Evolutionary conservation across 805 yeast genomes (phyloP).

Genomic region (Sugiyamaella chiloensis): DNA sequence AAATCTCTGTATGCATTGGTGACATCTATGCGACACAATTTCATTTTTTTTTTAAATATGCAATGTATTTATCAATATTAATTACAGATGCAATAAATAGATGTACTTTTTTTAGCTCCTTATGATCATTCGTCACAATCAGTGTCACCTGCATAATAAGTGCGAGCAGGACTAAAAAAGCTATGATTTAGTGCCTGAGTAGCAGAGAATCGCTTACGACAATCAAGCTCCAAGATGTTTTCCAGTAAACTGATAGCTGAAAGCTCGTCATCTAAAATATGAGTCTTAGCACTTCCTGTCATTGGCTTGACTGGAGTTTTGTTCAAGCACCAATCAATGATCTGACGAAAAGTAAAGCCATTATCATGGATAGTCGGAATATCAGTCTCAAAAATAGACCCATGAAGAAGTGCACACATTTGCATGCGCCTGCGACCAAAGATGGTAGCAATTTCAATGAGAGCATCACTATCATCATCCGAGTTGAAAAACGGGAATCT

Average conservation of each 20-base stretch:
- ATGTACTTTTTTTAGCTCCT: too few relatives aligned
- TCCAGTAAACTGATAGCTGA: conserved; percentile 36
- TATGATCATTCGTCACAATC: not conserved
- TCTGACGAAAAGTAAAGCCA: conserved; percentile 39
- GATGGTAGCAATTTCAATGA: conserved; percentile 75
- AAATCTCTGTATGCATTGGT: too few relatives aligned
- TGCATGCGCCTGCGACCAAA: conserved; percentile 75
- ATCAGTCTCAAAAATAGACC: conserved; percentile 75
- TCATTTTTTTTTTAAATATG: too few relatives aligned
- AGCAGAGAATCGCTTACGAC: conserved; percentile 62
- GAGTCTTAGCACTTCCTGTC: not conserved
- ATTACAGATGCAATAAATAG: not conserved
- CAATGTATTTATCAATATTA: too few relatives aligned
- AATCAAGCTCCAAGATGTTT: conserved; percentile 67
- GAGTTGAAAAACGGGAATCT: conserved; percentile 94
- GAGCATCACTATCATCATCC: conserved; percentile 87
- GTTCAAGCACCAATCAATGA: conserved; percentile 37
- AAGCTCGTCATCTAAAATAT: conserved; percentile 15
- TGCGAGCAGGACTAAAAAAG: conserved; percentile 42
- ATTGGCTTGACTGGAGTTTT: not conserved
- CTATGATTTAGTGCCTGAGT: conserved; percentile 59
- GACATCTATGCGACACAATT: too few relatives aligned
- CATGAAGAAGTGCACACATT: conserved; percentile 79
- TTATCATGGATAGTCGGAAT: conserved; percentile 49
- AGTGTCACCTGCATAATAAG: not conserved